Evolutionary conservation across 306 rosid genomes (phyloP).

Genomic region (Pterocarpus santalinus): DNA sequence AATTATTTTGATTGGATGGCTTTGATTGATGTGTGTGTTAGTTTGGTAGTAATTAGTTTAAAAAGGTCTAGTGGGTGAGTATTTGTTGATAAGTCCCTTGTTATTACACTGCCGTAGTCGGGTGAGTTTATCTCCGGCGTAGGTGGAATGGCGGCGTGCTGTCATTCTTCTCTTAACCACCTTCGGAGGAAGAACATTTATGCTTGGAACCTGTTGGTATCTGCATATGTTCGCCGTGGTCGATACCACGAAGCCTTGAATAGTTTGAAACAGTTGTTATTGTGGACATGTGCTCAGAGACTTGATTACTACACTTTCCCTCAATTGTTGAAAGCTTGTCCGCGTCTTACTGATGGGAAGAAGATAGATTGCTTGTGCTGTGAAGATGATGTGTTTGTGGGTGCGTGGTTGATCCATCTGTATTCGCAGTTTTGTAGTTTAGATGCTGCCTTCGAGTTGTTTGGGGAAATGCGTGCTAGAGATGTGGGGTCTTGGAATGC

Average conservation of each 20-base stretch:
- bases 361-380: constrained; percentile 52
- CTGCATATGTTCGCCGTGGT: constrained; percentile 47
- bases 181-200: constrained; percentile 52
- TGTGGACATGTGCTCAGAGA: not conserved
- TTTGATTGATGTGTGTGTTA: too few species aligned
- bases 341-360: constrained; percentile 44
- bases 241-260: constrained; percentile 39
- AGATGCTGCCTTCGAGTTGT: too few species aligned
- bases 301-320: constrained; percentile 60
- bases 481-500: too few species aligned
- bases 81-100: too few species aligned
- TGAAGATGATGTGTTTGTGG: constrained; percentile 43
- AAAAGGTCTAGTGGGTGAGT: too few species aligned
- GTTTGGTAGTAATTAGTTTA: too few species aligned
- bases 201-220: constrained; percentile 55
- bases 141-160: not conserved
- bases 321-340: constrained; percentile 53
- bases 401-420: too few species aligned
- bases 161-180: constrained; percentile 40
- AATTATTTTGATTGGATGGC: too few species aligned
- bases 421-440: too few species aligned
- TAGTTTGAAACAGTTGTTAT: constrained; percentile 43
- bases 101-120: not conserved
- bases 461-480: too few species aligned
- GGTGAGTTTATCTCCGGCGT: too few species aligned